Evolutionary conservation across 2,329 filamentous ascomycete genomes (phyloP), one percentile per base, ranked within the genome.

Genomic region (Cladosporium sp.): DNA sequence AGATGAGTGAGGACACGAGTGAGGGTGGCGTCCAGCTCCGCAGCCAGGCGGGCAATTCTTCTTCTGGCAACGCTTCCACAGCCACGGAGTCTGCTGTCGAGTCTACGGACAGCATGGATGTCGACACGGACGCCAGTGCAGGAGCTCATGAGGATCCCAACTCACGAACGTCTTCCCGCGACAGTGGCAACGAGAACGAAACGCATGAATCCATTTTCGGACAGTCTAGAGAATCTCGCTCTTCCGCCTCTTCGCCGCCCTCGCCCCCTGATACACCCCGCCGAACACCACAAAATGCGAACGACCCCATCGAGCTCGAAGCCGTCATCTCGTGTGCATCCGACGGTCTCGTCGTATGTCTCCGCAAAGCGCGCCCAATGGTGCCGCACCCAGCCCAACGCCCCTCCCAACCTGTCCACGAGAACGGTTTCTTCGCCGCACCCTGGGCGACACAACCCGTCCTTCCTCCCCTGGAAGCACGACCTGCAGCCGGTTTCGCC

Each of bases 311-410:
- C 45, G 88, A 95, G 69, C 73, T 95, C 3, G 89, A 95, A 70
- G 89, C 89, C 2, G 88, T 95, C n/a, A 84, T 95, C 4, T 95
- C 89, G 0, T 95, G 89, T 69, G 89, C 89, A 2, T 95, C 89
- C 0, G 89, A 95, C 65, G 89, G 89, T 1, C 74, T 95, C 1
- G 88, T 95, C 2, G 88, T 95, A 7, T 84, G 92, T 43, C 73
- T 95, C 12, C 81, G 89, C 50, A 82, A 80, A 56, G 89, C 89
- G 19, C 80, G 86, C 20, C 84, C 88, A 3, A 76, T 82, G 7
- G 82, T 90, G 41, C 86, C 85, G 3, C 73, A 74, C 11, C 68
- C 78, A 3, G 74, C 82, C 49, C 75, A 65, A 7, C 77, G 53
- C 7, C 74, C 78, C 11, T 60, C 67, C 15, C 60, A 64, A 32